These are phyloP conservation scores for Helotiales sp. DNA, from an alignment of 2,329 filamentous ascomycete genomes.

Conservation along the genomic window DNA sequence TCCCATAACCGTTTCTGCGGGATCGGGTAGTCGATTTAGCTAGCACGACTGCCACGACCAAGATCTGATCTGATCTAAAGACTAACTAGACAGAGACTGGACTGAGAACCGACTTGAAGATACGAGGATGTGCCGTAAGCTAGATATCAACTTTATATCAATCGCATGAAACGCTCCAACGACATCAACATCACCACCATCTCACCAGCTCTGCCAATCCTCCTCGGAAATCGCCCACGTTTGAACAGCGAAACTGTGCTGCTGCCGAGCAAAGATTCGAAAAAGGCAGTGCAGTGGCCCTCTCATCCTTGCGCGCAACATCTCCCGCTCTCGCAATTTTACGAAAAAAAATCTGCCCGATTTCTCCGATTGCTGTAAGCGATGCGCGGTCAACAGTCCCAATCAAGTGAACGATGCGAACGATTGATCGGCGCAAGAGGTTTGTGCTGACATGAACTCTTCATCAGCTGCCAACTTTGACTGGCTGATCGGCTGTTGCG, in stretches of 20 bases:
- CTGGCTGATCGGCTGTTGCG: slow-evolving; percentile 26
- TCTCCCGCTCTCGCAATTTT: slow-evolving; percentile 22
- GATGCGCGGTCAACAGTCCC: slow-evolving; percentile 21
- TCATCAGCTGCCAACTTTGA: slow-evolving; percentile 7
- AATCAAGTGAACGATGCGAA: slow-evolving; percentile 20
- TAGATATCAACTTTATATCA: background rate
- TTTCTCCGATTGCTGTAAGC: slow-evolving; percentile 19
- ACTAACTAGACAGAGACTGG: slow-evolving; percentile 9
- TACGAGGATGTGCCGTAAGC: background rate
- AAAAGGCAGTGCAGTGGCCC: background rate
- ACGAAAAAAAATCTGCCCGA: slow-evolving; percentile 8
- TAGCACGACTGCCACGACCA: slow-evolving; percentile 15
- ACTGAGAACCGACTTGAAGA: background rate
- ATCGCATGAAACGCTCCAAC: background rate
- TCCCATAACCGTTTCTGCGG: slow-evolving; percentile 32
- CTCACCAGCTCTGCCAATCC: background rate
- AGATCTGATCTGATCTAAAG: slow-evolving; percentile 9
- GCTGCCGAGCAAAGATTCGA: background rate
- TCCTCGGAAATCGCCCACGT: slow-evolving; percentile 11
- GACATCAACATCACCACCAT: background rate
- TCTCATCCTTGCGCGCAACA: slow-evolving; percentile 15
- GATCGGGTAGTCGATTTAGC: slow-evolving; percentile 14
- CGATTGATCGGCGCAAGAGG: slow-evolving; percentile 21
- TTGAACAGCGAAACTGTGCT: slow-evolving; percentile 14
- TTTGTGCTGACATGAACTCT: slow-evolving; percentile 17